Evolutionary conservation across 805 yeast species (phyloP).

Genomic region (Saccharomycopsis sp.): DNA sequence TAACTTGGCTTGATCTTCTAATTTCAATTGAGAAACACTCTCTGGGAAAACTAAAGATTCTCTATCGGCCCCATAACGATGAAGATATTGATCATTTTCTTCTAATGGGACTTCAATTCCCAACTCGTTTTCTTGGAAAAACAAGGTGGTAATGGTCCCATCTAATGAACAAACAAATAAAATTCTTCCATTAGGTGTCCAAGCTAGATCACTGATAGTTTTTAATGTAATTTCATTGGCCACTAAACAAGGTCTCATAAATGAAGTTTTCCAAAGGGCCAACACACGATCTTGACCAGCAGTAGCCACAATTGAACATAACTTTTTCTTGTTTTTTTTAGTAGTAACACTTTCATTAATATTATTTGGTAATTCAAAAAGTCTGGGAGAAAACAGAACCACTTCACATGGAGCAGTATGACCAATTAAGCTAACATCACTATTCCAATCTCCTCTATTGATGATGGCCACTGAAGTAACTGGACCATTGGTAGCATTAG

Average conservation of each 20-base stretch:
- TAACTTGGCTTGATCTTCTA: slow-evolving; percentile 53
- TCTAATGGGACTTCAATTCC: slow-evolving; percentile 57
- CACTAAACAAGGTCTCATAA: slow-evolving; percentile 68
- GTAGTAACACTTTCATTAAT: slow-evolving; percentile 20
- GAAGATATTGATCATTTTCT: slow-evolving; percentile 56
- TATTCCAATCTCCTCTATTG: slow-evolving; percentile 71
- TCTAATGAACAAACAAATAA: slow-evolving; percentile 76
- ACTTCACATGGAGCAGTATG: slow-evolving; percentile 84
- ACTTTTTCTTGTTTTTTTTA: slow-evolving; percentile 24
- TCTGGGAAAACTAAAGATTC: slow-evolving; percentile 83
- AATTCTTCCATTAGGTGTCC: slow-evolving; percentile 75
- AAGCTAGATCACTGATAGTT: slow-evolving; percentile 78
- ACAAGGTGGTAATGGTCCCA: slow-evolving; percentile 62
- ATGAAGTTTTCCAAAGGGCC: slow-evolving; percentile 78
- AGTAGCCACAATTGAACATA: slow-evolving; percentile 76
- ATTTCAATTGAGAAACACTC: slow-evolving; percentile 61
- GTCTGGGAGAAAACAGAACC: slow-evolving; percentile 60
- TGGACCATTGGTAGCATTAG: slow-evolving; percentile 80
- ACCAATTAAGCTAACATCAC: slow-evolving; percentile 65
- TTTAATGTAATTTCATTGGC: slow-evolving; percentile 67
- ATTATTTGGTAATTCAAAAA: slow-evolving; percentile 37
- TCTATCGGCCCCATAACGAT: slow-evolving; percentile 80
- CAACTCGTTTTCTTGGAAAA: slow-evolving; percentile 53
- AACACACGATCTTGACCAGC: slow-evolving; percentile 91
- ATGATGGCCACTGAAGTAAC: slow-evolving; percentile 64